These are phyloP conservation scores for Coniferiporia sulphurascens DNA, from an alignment of 1,284 basidiomycete species.

Conservation along the genomic window DNA sequence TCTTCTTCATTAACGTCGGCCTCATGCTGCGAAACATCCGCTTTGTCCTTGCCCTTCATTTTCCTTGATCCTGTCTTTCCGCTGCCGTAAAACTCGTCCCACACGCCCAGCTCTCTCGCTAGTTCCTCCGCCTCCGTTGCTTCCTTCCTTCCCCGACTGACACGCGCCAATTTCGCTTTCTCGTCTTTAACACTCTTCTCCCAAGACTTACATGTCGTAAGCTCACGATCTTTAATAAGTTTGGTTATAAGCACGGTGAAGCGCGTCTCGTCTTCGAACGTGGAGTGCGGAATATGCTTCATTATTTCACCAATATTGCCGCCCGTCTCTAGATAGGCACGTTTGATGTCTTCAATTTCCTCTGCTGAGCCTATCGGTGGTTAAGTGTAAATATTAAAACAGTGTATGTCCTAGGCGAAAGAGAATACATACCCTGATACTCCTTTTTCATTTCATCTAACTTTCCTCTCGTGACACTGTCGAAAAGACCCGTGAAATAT, in stretches of 20 bases:
- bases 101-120: constrained; percentile 87
- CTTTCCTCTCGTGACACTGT: constrained; percentile 77
- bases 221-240: constrained; percentile 59
- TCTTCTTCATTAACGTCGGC: constrained; percentile 40
- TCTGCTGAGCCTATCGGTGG: constrained; percentile 67
- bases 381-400: constrained; percentile 8
- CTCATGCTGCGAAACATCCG: constrained; percentile 30
- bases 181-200: constrained; percentile 66
- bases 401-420: neutral
- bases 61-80: constrained; percentile 67
- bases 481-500: constrained; percentile 88
- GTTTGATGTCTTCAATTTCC: constrained; percentile 73
- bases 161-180: constrained; percentile 68
- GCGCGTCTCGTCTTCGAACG: constrained; percentile 76
- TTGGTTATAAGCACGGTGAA: constrained; percentile 68
- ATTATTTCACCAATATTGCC: constrained; percentile 80
- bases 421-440: constrained; percentile 70
- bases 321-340: constrained; percentile 60
- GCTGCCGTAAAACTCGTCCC: constrained; percentile 91
- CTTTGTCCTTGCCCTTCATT: constrained; percentile 52
- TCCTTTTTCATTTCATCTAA: constrained; percentile 87
- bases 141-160: constrained; percentile 73
- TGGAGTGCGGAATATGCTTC: constrained; percentile 80
- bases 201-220: constrained; percentile 65
- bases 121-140: constrained; percentile 81